Evolutionary conservation across 495 filamentous ascomycete species (phyloP).

Genomic region (Achaetomiella virescens): DNA sequence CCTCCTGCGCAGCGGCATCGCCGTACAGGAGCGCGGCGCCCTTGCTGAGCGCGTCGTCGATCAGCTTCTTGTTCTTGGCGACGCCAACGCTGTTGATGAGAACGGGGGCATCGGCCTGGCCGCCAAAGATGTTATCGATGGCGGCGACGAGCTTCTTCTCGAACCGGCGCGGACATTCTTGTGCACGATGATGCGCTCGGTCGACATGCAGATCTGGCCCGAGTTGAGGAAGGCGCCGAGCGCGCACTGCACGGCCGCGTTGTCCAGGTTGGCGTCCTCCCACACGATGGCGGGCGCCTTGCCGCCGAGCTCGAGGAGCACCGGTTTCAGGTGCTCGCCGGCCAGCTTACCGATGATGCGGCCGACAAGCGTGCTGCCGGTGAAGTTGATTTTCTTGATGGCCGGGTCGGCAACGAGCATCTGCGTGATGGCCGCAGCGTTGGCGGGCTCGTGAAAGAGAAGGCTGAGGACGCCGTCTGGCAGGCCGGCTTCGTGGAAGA

Average conservation of each 20-base stretch:
- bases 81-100: conserved; percentile 58
- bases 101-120: conserved; percentile 46
- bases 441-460: conserved; percentile 45
- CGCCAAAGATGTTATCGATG: conserved; percentile 45
- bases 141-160: conserved; percentile 52
- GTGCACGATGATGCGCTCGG: conserved; percentile 82
- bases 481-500: conserved; percentile 69
- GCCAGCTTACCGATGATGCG: conserved; percentile 52
- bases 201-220: conserved; percentile 90
- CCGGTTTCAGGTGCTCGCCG: conserved; percentile 60
- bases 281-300: conserved; percentile 60
- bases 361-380: conserved; percentile 55
- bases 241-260: conserved; percentile 48
- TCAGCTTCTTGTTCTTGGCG: conserved; percentile 60
- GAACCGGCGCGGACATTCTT: conserved; percentile 59
- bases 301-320: conserved; percentile 63
- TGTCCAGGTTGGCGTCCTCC: conserved; percentile 57
- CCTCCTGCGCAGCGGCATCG: conserved; percentile 41
- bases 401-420: conserved; percentile 49
- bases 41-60: conserved; percentile 58
- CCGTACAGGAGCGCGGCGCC: conserved; percentile 65
- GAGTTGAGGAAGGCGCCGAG: conserved; percentile 51
- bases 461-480: conserved; percentile 55
- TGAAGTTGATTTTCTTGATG: conserved; percentile 64
- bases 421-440: conserved; percentile 50